phyloP scores from a whole-genome alignment of 495 filamentous ascomycete species.

The Aspergillus conjunctus region DNA sequence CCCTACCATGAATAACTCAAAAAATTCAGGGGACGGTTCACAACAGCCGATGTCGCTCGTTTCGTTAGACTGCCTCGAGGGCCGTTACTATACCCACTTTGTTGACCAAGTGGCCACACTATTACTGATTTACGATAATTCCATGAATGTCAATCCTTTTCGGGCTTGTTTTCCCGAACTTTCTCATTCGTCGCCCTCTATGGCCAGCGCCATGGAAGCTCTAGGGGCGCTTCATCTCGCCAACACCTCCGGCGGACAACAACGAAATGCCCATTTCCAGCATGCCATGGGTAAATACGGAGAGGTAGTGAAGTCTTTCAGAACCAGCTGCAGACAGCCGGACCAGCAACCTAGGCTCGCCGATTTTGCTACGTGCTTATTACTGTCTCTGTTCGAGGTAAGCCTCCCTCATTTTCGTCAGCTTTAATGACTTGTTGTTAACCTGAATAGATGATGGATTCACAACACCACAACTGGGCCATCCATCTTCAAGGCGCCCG shows the following conservation, averaged over 20 bases:
- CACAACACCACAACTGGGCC: constrained; percentile 44
- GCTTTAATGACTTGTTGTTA: not conserved
- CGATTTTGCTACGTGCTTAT: constrained; percentile 44
- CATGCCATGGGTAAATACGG: constrained; percentile 47
- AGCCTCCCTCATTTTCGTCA: not conserved
- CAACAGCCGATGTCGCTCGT: constrained; percentile 31
- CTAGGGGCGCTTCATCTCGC: constrained; percentile 47
- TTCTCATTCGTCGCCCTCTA: constrained; percentile 39
- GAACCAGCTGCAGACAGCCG: constrained; percentile 33
- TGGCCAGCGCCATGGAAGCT: constrained; percentile 48
- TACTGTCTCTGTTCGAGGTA: constrained; percentile 47
- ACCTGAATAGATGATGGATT: constrained; percentile 46
- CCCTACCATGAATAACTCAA: constrained; percentile 27
- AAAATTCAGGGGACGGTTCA: constrained; percentile 27
- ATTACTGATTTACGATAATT: constrained; percentile 43
- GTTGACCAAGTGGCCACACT: constrained; percentile 42
- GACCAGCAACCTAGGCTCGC: constrained; percentile 34
- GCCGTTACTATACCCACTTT: constrained; percentile 43
- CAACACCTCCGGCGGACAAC: constrained; percentile 38
- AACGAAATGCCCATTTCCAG: constrained; percentile 43
- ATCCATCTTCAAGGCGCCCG: constrained; percentile 47
- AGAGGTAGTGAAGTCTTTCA: constrained; percentile 41
- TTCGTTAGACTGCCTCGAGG: constrained; percentile 32
- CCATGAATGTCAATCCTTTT: constrained; percentile 41
- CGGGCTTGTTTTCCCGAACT: constrained; percentile 42